Base-by-base conservation (phyloP, 352 stramenopile species). In the Pythium pectinolyticum region DNA sequence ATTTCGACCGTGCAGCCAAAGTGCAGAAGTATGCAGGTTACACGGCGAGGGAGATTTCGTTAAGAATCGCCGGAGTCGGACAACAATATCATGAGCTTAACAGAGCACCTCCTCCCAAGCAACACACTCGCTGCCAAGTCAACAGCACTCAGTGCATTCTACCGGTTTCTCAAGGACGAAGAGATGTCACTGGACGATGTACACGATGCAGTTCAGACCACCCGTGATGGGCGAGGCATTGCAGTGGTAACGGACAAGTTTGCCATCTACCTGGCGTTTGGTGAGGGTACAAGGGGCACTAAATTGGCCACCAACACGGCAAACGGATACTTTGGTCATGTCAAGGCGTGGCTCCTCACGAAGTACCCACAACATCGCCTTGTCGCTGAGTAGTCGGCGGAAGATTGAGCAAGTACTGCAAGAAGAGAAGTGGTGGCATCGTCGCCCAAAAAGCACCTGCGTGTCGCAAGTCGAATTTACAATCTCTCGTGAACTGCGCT, bases 241-340 rank as follows among this genome's bases (percentile, higher is more conserved):
- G 19, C 40, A 12, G n/a, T 47, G 12, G 24, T 47, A 12, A 47
- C 24, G 10, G 19, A 47, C 40, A 47, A 47, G 19, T 47, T 24
- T 47, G 40, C 40, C 40, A 47, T 47, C 17, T 47, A 47, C n/a
- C n/a, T 22, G 19, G 40, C 40, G 9, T 47, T 47, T 47, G 40
- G 40, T n/a, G 40, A 47, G 7, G 40, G 40, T 24, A 47, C 10
- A 20, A 47, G 40, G 24, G 40, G n/a, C 9, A 6, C 9, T n/a
- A 47, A 47, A 22, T 12, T n/a, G 17, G 40, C n/a, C 9, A 47
- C 40, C 17, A 20, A 10, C 40, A 47, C 40, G 17, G 40, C 11
- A n/a, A 47, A 47, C 40, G 40, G 40, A 12, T 47, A 47, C 40
- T 47, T 14, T 20, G 40, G 40, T 47, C 40, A 47, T n/a, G n/a